Percentiles rank a stretch among this genome's conserved stretches.
Conservation (phyloP, 352 stramenopile genomes). For the Plasmopara muralis region DNA sequence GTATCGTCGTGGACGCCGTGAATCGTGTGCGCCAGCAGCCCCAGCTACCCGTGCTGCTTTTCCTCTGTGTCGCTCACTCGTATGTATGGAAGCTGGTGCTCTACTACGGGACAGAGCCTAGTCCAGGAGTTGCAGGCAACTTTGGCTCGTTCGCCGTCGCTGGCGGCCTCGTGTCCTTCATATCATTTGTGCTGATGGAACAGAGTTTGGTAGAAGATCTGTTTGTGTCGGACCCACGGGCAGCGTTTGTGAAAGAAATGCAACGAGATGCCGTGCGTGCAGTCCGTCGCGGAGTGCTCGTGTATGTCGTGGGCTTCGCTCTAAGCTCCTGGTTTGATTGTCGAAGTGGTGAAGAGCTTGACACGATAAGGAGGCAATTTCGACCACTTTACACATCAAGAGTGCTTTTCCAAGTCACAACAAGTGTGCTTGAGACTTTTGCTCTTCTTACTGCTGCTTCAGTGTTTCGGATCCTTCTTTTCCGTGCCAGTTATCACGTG, state of each 20-base stretch:
- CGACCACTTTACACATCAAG: conserved; percentile 23
- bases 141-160: conserved; percentile 34
- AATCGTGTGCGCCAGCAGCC: conserved; percentile 34
- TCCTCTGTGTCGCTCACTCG: conserved; percentile 38
- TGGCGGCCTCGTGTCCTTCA: conserved; percentile 35
- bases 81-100: conserved; percentile 47
- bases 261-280: conserved; percentile 43
- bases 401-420: conserved; percentile 40
- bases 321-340: conserved; percentile 19
- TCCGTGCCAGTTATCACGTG: conserved; percentile 31
- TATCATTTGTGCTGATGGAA: conserved; percentile 39
- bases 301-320: conserved; percentile 24
- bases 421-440: conserved; percentile 39
- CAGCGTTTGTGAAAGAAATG: conserved; percentile 28
- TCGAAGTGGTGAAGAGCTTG: not conserved
- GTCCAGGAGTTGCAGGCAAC: conserved; percentile 9
- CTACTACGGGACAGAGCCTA: conserved; percentile 27
- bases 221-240: conserved; percentile 43
- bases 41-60: conserved; percentile 36
- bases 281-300: conserved; percentile 32
- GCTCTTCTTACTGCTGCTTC: conserved; percentile 33
- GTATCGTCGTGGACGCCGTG: conserved; percentile 24
- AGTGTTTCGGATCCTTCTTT: conserved; percentile 49
- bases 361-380: conserved; percentile 9
- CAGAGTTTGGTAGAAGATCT: conserved; percentile 35